Percentiles rank a stretch among this genome's conserved stretches.
These are phyloP conservation scores for Teratosphaeria destructans DNA, from an alignment of 2,329 filamentous ascomycete species.

Conservation along the genomic window DNA sequence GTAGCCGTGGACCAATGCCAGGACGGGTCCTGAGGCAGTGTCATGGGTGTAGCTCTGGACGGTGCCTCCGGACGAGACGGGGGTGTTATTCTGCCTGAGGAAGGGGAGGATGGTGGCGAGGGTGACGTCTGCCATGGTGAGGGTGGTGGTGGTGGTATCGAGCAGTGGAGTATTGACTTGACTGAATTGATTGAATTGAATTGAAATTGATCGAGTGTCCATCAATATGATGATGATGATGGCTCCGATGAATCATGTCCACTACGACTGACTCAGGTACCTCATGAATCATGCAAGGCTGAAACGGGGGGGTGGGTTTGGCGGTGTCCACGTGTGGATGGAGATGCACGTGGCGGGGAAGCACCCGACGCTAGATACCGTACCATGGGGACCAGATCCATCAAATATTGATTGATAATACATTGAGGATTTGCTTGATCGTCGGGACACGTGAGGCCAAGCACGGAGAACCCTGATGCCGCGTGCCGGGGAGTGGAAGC, in stretches of 20 bases:
- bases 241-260: no score
- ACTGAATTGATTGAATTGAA: no score
- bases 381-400: no score
- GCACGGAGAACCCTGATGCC: neutral
- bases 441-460: neutral
- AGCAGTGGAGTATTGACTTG: neutral
- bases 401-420: no score
- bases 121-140: slow-evolving; percentile 15
- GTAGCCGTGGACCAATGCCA: slow-evolving; percentile 38
- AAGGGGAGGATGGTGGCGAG: slow-evolving; percentile 21
- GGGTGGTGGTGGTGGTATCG: neutral
- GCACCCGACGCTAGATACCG: no score
- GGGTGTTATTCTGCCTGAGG: slow-evolving; percentile 18
- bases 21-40: slow-evolving; percentile 24
- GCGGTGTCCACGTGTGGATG: no score
- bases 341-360: no score
- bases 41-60: slow-evolving; percentile 26
- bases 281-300: no score
- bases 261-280: no score
- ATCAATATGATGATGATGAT: no score
- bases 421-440: neutral
- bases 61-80: slow-evolving; percentile 19
- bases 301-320: no score
- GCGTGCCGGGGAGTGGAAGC: neutral
- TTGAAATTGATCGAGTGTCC: no score